These are phyloP conservation scores for Selenicereus undatus DNA, from an alignment of 148 eudicot genomes.

Conservation along the genomic window DNA sequence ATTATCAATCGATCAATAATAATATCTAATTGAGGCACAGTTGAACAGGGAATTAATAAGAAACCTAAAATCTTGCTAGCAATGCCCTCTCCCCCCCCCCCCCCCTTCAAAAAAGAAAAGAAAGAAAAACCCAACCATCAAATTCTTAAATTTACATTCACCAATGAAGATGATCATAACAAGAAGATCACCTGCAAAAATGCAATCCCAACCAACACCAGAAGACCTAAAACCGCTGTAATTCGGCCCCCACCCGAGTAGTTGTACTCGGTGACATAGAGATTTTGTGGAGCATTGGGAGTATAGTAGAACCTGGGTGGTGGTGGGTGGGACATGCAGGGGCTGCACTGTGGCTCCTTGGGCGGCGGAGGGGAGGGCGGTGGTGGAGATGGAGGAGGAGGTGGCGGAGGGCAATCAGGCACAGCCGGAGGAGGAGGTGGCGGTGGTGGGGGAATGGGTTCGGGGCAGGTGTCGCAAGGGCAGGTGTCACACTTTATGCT, in stretches of 20 bases:
- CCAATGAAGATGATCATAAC: slow-evolving; percentile 14
- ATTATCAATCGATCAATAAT: slow-evolving; percentile 5
- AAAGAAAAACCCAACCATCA: not conserved
- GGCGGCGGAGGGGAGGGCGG: slow-evolving; percentile 38
- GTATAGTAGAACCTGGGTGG: slow-evolving; percentile 34
- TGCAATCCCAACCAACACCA: slow-evolving; percentile 16
- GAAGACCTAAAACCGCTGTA: slow-evolving; percentile 7
- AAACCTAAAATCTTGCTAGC: not conserved
- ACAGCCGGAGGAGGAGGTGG: slow-evolving; percentile 33
- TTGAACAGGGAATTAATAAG: not conserved
- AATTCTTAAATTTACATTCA: slow-evolving; percentile 23
- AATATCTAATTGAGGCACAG: not conserved
- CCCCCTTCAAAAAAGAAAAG: no score
- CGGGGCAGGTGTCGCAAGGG: slow-evolving; percentile 39
- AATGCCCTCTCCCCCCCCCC: not conserved
- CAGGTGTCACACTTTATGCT: slow-evolving; percentile 52
- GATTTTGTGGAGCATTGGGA: slow-evolving; percentile 22
- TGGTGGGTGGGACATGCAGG: slow-evolving; percentile 35
- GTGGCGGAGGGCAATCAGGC: slow-evolving; percentile 32
- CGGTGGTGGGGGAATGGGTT: slow-evolving; percentile 25
- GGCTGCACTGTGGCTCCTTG: slow-evolving; percentile 18
- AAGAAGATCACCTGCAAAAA: slow-evolving; percentile 21
- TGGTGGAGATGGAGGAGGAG: slow-evolving; percentile 35
- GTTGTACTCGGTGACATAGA: slow-evolving; percentile 31
- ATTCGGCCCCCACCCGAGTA: slow-evolving; percentile 19